Evolutionary conservation across 2,329 filamentous ascomycete species (phyloP).

Genomic region (Grosmannia huntii): DNA sequence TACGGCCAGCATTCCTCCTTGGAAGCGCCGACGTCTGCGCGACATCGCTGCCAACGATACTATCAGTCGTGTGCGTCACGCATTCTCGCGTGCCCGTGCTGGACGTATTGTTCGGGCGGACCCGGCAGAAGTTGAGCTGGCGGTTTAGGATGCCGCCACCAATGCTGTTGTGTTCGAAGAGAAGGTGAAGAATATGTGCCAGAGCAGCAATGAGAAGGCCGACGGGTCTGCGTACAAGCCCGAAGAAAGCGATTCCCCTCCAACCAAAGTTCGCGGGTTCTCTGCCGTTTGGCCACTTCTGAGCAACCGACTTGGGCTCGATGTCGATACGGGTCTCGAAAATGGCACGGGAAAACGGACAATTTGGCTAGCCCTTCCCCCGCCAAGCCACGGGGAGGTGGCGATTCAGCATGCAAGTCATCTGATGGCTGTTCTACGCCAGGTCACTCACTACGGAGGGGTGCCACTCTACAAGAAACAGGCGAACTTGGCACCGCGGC

Average conservation of each 20-base stretch:
- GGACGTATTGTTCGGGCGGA: neutral
- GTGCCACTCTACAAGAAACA: conserved; percentile 1
- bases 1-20: neutral
- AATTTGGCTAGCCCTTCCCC: neutral
- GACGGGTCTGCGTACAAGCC: neutral
- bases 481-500: neutral
- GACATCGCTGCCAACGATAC: neutral
- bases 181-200: neutral
- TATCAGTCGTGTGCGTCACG: neutral
- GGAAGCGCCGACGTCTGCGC: neutral
- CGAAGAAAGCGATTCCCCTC: neutral
- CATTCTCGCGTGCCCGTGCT: neutral
- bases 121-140: neutral
- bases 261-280: neutral
- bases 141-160: conserved; percentile 1
- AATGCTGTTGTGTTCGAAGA: neutral
- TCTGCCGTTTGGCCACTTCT: neutral
- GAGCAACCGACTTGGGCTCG: neutral
- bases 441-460: neutral
- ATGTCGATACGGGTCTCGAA: neutral
- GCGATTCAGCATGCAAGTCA: neutral
- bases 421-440: neutral
- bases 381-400: neutral
- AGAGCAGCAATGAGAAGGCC: neutral
- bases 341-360: neutral